Conservation (phyloP, 2,329 filamentous ascomycete genomes). For the Aspergillus ochraceus region DNA sequence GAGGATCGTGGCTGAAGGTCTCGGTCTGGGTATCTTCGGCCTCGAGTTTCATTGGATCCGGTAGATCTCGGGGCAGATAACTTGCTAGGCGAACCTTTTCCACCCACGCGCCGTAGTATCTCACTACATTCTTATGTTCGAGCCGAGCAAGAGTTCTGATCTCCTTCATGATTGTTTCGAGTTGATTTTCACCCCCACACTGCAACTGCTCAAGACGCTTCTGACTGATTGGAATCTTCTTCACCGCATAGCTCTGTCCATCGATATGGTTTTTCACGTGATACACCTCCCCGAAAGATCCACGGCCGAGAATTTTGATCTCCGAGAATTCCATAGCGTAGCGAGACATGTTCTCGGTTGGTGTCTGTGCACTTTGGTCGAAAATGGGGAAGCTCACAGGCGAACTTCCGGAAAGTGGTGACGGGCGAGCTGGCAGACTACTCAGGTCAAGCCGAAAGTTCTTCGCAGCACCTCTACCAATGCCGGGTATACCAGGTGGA, state of each 20-base stretch:
- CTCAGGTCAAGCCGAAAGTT: constrained; percentile 25
- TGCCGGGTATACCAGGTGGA: constrained; percentile 15
- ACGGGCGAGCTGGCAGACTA: constrained; percentile 22
- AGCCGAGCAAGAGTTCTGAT: constrained; percentile 62
- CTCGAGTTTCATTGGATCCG: constrained; percentile 4
- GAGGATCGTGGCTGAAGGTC: constrained; percentile 15
- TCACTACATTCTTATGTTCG: constrained; percentile 66
- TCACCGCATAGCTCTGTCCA: constrained; percentile 63
- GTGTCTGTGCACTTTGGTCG: constrained; percentile 21
- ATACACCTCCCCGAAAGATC: constrained; percentile 66
- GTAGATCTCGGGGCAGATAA: constrained; percentile 9
- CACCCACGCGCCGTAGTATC: constrained; percentile 66
- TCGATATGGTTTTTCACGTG: constrained; percentile 63
- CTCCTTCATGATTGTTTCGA: constrained; percentile 60
- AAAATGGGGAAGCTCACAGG: constrained; percentile 35
- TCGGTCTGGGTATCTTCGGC: constrained; percentile 18
- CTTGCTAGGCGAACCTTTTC: constrained; percentile 46
- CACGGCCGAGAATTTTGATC: constrained; percentile 59
- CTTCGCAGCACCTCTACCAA: constrained; percentile 22
- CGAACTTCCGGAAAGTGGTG: constrained; percentile 29
- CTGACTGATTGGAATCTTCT: constrained; percentile 61
- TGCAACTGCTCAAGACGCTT: constrained; percentile 54
- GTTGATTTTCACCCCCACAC: constrained; percentile 51
- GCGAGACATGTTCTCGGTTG: constrained; percentile 37
- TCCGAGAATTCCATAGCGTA: constrained; percentile 55